phyloP scores from a whole-genome alignment of 2,329 filamentous ascomycete species.

The Ophiostoma piceae region DNA sequence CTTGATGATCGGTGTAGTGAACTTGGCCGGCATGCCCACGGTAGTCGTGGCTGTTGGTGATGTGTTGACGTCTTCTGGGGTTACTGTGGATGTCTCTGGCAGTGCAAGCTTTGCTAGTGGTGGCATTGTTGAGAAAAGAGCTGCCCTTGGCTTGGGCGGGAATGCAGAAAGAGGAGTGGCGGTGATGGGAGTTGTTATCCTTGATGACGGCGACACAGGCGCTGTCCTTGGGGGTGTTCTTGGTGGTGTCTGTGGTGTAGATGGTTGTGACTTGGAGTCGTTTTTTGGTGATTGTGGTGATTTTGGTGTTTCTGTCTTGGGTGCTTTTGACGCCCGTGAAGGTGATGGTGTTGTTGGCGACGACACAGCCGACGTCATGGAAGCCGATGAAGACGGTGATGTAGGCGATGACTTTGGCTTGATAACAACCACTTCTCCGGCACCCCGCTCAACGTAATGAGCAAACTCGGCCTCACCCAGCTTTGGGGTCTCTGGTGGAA shows the following conservation, averaged over 20 bases:
- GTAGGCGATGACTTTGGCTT: background rate
- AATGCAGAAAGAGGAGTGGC: background rate
- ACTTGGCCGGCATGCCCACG: background rate
- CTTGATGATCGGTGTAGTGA: background rate
- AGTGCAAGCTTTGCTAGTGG: background rate
- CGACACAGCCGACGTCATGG: background rate
- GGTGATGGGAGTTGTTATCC: background rate
- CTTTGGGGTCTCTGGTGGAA: background rate
- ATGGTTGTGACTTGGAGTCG: background rate
- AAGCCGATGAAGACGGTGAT: background rate
- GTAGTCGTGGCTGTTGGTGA: background rate
- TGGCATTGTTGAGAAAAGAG: background rate
- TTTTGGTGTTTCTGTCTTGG: background rate
- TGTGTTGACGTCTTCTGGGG: background rate
- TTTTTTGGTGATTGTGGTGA: background rate
- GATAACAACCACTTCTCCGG: background rate
- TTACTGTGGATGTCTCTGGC: background rate
- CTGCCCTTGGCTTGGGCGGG: background rate
- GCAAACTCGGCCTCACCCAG: conserved; percentile 5
- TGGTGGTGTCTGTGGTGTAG: background rate
- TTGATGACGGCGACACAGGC: background rate
- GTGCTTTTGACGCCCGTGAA: background rate
- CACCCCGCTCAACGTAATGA: background rate
- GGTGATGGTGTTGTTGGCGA: background rate
- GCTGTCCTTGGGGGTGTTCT: background rate